Percentiles rank a stretch among this genome's conserved stretches.
Conservation (phyloP, 2,329 filamentous ascomycete species). For the Xylariaceae sp. region DNA sequence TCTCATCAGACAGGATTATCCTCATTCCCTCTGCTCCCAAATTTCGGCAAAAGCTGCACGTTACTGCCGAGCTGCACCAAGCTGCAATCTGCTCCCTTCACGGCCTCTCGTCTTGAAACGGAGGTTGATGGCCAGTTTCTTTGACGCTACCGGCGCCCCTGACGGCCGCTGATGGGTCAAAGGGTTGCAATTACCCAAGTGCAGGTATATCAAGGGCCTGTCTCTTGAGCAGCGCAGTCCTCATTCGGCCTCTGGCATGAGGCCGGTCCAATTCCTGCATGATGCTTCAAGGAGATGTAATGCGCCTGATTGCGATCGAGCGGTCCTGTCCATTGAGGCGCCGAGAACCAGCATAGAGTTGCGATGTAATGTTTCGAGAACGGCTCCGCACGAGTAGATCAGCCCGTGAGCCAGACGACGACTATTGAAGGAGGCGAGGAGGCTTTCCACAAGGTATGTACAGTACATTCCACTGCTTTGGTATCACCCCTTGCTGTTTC, state of each 20-base stretch:
- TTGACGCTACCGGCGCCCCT: constrained; percentile 21
- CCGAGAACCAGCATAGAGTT: constrained; percentile 15
- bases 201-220: constrained; percentile 10
- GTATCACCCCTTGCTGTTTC: constrained; percentile 3
- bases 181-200: constrained; percentile 15
- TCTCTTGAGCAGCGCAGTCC: constrained; percentile 13
- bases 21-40: constrained; percentile 17
- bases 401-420: constrained; percentile 4
- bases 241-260: constrained; percentile 14
- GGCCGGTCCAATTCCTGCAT: constrained; percentile 18
- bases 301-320: constrained; percentile 9
- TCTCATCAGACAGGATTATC: constrained; percentile 21
- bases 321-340: constrained; percentile 7
- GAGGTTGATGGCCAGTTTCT: constrained; percentile 9
- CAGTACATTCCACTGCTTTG: not conserved
- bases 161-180: constrained; percentile 11
- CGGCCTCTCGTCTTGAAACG: constrained; percentile 18
- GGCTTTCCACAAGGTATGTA: constrained; percentile 1
- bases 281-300: constrained; percentile 19
- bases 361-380: constrained; percentile 19
- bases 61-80: constrained; percentile 16
- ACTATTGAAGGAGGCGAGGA: constrained; percentile 4
- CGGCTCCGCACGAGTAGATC: constrained; percentile 9
- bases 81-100: not conserved
- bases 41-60: constrained; percentile 23